phyloP scores from a whole-genome alignment of 2,329 filamentous ascomycete genomes.

The Stemphylium vesicarium region DNA sequence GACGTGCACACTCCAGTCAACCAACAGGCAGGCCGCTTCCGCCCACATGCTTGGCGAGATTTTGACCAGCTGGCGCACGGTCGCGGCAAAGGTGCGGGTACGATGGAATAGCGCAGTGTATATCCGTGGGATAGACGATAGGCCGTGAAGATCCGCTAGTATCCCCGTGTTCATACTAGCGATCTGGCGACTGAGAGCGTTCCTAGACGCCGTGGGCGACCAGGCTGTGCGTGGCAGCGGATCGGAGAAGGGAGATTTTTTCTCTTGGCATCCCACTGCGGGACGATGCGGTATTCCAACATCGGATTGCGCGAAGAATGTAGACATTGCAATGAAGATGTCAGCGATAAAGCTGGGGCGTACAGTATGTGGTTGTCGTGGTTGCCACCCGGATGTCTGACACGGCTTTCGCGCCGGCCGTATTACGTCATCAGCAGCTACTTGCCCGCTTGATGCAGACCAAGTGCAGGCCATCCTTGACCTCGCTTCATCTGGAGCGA shows the following conservation, averaged over 20 bases:
- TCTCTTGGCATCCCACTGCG: background rate
- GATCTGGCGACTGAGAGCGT: background rate
- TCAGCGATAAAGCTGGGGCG: background rate
- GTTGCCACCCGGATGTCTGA: no score
- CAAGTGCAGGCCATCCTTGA: no score
- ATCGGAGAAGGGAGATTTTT: background rate
- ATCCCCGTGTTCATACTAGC: constrained; percentile 7
- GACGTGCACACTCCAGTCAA: constrained; percentile 15
- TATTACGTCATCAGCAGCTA: background rate
- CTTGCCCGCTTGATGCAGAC: no score
- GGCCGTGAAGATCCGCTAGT: constrained; percentile 3
- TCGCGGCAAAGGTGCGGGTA: constrained; percentile 12
- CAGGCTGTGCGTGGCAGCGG: background rate
- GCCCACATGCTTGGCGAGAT: constrained; percentile 10
- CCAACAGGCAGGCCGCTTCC: constrained; percentile 9
- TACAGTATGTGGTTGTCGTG: no score
- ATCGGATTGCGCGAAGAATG: background rate
- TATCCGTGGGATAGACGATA: constrained; percentile 2
- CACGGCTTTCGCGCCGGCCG: background rate
- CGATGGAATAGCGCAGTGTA: constrained; percentile 15
- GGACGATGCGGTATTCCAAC: background rate
- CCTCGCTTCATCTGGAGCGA: no score
- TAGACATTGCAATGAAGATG: background rate
- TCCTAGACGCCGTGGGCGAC: background rate
- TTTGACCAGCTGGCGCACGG: constrained; percentile 10